These are phyloP conservation scores for Lycium ferocissimum DNA, from an alignment of 257 asterid species.

Conservation along the genomic window DNA sequence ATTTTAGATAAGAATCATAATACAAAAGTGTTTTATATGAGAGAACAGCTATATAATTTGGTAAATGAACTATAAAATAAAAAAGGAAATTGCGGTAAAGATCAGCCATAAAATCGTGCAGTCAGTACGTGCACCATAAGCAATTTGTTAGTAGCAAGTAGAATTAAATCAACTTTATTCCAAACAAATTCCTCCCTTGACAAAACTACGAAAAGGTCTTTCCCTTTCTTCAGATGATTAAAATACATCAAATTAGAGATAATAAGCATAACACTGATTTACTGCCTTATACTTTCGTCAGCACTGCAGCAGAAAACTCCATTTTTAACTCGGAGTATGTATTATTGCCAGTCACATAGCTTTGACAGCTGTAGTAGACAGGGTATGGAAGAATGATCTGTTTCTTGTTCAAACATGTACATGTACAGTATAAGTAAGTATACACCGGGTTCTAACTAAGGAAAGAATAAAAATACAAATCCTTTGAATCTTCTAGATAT, in stretches of 20 bases:
- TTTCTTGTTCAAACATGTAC: not conserved
- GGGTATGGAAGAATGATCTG: not conserved
- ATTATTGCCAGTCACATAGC: not conserved
- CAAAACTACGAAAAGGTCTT: not conserved
- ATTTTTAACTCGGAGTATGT: not conserved
- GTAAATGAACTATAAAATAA: not conserved
- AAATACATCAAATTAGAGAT: conserved; percentile 16
- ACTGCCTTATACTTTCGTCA: not conserved
- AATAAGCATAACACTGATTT: not conserved
- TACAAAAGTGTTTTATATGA: conserved; percentile 32
- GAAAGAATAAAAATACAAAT: not conserved
- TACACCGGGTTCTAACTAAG: not conserved
- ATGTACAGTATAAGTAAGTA: not conserved
- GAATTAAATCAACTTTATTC: conserved; percentile 13
- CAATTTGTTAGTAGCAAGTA: not conserved
- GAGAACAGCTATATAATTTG: conserved; percentile 25
- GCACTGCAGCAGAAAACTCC: not conserved
- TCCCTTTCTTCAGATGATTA: not conserved
- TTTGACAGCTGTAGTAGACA: not conserved
- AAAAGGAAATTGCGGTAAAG: not conserved
- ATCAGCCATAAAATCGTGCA: not conserved
- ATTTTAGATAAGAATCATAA: conserved; percentile 34
- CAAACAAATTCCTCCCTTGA: not conserved
- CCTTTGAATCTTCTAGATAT: not conserved
- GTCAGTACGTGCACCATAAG: not conserved